Base-by-base conservation (phyloP, 2,329 filamentous ascomycete genomes). In the Penicillium polonicum region DNA sequence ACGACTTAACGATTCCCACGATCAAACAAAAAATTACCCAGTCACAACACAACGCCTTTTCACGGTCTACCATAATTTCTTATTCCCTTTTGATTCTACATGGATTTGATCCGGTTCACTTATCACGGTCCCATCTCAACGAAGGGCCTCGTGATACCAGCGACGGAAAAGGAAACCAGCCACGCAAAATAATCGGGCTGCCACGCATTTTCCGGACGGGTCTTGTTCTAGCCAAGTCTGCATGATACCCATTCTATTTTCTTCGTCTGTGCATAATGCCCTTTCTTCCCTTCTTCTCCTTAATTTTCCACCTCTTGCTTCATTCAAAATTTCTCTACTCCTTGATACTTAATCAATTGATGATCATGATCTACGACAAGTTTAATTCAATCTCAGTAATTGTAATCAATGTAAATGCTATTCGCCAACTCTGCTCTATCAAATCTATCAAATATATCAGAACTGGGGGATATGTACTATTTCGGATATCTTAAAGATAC, bases 211-310 rank as follows among this genome's bases (percentile, higher is more conserved):
- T 31, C 31, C 38, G 46, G 36, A 42, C 48, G 39, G 42, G 36
- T 48, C 54, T 25, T 56, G 33, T 57, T 46, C 33, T 10, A 39
- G 43, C 29, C 55, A 27, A 55, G 31, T 52, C 48, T 53, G 35
- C 55, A 57, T 53, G 55, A 57, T 57, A 57, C 55, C 55, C 55
- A 52, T 53, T 53, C 33, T 33, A n/a, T 31, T 43, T 21, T 23
- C 19, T 48, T 46, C 39, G 6, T 17, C 12, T 52, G 52, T 43
- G 29, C 31, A 55, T 52, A 29, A 44, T 51, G 9, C 39, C 23
- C 43, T 19, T 19, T 41, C 9, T 4, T 15, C n/a, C 1, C 51
- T 33, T 3, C 12, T 25, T 35, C 23, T 23, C 23, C 23, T 23
- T 23, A 23, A 21, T 29, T 9, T 6, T 9, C 3, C 8, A 21